Percentiles rank a stretch among this genome's conserved stretches.
phyloP scores from a whole-genome alignment of 441 rosid species.

The Bocquillonia castaneifolia region DNA sequence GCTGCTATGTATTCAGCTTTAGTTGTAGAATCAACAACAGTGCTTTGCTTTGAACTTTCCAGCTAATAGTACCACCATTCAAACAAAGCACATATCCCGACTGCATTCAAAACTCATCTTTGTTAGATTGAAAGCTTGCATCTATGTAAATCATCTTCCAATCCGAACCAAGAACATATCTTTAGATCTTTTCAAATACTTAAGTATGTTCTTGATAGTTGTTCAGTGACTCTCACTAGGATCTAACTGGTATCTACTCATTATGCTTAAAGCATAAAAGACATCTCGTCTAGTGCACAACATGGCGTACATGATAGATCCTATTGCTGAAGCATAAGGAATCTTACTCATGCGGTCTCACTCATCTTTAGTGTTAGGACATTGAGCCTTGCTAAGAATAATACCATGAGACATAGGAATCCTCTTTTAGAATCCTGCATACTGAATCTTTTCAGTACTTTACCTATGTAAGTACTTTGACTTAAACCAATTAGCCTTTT shows the following conservation, averaged over 20 bases:
- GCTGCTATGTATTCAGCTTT: not conserved
- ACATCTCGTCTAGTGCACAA: not conserved
- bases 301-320: not conserved
- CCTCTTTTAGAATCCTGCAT: not conserved
- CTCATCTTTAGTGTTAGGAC: not conserved
- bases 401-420: not conserved
- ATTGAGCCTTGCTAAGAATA: not conserved
- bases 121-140: not conserved
- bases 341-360: not conserved
- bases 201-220: not conserved
- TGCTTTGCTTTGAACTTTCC: not conserved
- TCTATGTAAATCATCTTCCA: not conserved
- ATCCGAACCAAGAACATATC: not conserved
- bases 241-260: not conserved
- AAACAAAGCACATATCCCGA: not conserved
- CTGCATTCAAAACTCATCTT: not conserved
- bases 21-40: not conserved
- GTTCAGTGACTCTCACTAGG: not conserved
- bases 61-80: not conserved
- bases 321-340: not conserved
- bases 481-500: not conserved
- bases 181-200: not conserved
- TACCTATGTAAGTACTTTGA: not conserved
- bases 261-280: not conserved
- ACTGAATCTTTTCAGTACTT: not conserved